Conservation (phyloP, 1,284 basidiomycete species). For the Heterobasidion irregulare region DNA sequence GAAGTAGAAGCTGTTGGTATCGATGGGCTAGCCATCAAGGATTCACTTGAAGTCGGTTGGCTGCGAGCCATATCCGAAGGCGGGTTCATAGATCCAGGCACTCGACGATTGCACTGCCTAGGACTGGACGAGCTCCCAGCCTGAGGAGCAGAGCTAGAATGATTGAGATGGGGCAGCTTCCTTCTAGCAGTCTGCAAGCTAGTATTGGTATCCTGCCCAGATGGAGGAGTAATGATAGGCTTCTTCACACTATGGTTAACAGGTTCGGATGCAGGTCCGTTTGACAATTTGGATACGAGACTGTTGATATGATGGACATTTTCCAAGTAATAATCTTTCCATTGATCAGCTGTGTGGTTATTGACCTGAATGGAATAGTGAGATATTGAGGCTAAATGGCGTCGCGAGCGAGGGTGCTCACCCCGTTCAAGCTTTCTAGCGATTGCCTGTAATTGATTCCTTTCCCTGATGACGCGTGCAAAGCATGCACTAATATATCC, state of each 20-base stretch:
- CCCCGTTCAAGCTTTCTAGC: conserved; percentile 33
- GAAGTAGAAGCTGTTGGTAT: not conserved
- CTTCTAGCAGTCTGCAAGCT: too few relatives aligned
- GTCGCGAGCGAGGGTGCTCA: conserved; percentile 14
- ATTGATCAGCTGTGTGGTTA: conserved; percentile 37
- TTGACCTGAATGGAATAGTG: conserved; percentile 23
- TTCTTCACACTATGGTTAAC: conserved; percentile 33
- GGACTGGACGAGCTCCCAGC: too few relatives aligned
- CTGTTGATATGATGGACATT: conserved; percentile 49
- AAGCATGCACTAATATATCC: conserved; percentile 38
- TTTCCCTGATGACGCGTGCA: conserved; percentile 23
- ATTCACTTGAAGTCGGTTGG: too few relatives aligned
- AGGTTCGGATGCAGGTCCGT: conserved; percentile 16
- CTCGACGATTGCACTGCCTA: too few relatives aligned
- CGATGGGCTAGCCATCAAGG: too few relatives aligned
- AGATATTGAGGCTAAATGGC: conserved; percentile 2
- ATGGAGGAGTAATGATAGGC: conserved; percentile 10
- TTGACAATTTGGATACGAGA: conserved; percentile 25
- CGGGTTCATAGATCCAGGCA: too few relatives aligned
- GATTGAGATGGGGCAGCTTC: too few relatives aligned
- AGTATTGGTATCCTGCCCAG: too few relatives aligned
- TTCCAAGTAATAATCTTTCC: conserved; percentile 71
- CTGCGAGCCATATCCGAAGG: too few relatives aligned
- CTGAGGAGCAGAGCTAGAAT: too few relatives aligned
- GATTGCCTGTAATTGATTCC: conserved; percentile 32